Percentiles rank a stretch among this genome's conserved stretches.
phyloP scores from a whole-genome alignment of 1,284 basidiomycete genomes.

The Mycena citricolor region DNA sequence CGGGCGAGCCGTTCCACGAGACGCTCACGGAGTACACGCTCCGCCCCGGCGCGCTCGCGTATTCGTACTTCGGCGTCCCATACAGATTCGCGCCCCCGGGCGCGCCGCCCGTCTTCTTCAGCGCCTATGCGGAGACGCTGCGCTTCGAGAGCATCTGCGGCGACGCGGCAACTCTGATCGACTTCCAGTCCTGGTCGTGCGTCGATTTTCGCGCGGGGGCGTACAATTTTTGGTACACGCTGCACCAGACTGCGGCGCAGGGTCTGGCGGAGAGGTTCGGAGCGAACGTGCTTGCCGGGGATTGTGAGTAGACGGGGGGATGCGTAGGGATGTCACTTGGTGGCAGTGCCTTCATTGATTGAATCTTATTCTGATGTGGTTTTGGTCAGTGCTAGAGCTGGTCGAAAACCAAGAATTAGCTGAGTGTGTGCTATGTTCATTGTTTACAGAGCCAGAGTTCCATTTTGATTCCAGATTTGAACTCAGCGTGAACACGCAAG shows the following conservation, averaged over 20 bases:
- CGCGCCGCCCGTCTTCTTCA: background rate
- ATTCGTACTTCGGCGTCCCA: background rate
- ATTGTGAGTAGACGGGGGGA: too few relatives aligned
- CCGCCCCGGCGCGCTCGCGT: background rate
- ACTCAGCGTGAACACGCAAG: too few relatives aligned
- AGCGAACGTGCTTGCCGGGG: constrained; percentile 6
- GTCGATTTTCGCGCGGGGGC: background rate
- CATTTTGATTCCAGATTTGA: too few relatives aligned
- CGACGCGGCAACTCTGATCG: constrained; percentile 8
- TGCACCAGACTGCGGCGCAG: background rate
- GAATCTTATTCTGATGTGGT: too few relatives aligned
- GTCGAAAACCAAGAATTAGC: too few relatives aligned
- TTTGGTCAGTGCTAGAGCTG: too few relatives aligned
- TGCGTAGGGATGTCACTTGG: too few relatives aligned
- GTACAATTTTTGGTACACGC: constrained; percentile 4
- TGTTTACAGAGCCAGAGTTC: too few relatives aligned
- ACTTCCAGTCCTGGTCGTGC: constrained; percentile 5
- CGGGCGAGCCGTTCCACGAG: constrained; percentile 1
- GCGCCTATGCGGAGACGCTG: constrained; percentile 9
- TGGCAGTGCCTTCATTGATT: too few relatives aligned
- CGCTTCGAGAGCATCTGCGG: constrained; percentile 6
- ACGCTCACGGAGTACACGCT: background rate
- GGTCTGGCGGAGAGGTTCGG: constrained; percentile 5
- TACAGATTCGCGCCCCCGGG: background rate
- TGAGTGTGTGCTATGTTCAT: too few relatives aligned